phyloP scores from a whole-genome alignment of 202 grass and related monocot genomes.

The Hordeum pubiflorum region DNA sequence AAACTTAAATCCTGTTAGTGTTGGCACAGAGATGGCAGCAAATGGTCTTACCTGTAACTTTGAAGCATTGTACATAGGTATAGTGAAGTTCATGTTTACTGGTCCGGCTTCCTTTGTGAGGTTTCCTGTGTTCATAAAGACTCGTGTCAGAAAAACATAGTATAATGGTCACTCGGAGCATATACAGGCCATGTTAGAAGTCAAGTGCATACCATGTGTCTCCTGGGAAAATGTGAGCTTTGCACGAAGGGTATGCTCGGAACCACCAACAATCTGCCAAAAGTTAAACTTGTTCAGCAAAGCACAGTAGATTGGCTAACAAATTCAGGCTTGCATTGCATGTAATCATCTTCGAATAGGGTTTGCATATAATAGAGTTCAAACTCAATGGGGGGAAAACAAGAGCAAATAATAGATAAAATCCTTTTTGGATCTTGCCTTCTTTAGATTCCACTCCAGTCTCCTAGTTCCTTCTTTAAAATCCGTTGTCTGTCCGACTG shows the following conservation, averaged over 20 bases:
- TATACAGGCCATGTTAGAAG: constrained; percentile 7
- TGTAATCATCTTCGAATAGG: not conserved
- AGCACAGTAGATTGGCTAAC: not conserved
- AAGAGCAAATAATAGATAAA: not conserved
- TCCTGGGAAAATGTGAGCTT: constrained; percentile 98
- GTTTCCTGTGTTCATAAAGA: constrained; percentile 58
- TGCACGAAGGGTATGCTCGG: constrained; percentile 86
- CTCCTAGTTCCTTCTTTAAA: constrained; percentile 95
- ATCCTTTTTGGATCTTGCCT: constrained; percentile 43
- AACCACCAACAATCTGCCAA: constrained; percentile 88
- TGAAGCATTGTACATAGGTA: constrained; percentile 96
- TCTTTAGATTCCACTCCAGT: constrained; percentile 95
- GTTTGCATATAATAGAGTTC: not conserved
- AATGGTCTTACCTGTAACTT: constrained; percentile 68
- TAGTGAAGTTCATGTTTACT: constrained; percentile 97
- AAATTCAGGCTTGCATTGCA: not conserved
- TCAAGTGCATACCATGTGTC: constrained; percentile 58
- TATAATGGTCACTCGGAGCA: not conserved
- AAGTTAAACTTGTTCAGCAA: constrained; percentile 15
- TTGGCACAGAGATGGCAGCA: not conserved
- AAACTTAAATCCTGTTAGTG: not conserved
- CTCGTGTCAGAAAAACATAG: not conserved
- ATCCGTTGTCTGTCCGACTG: constrained; percentile 75
- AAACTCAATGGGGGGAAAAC: not conserved
- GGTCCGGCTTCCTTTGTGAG: constrained; percentile 90